Base-by-base conservation (phyloP, 1,284 basidiomycete genomes). In the Melampsora larici-populina region DNA sequence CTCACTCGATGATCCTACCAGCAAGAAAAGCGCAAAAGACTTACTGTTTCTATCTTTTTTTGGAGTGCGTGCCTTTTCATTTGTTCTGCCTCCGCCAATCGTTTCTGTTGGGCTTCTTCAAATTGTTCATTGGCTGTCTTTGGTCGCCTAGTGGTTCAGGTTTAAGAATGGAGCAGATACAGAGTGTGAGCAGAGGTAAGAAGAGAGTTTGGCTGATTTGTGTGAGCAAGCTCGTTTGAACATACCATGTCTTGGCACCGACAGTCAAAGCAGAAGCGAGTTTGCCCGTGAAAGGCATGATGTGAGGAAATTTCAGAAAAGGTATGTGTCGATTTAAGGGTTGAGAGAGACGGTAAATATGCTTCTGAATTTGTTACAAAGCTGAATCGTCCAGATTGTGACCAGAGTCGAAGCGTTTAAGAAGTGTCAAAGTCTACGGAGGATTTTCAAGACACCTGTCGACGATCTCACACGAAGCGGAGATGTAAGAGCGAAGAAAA, bases 181-280 rank as follows among this genome's bases (percentile, higher is more conserved):
- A 17, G 6, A 40, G 36, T 21, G 43, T 68, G 5, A 29, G 29
- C 29, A 18, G 7, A 69, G 40, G 24, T 4, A 26, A 43, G 29
- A 26, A 43, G 29, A 13, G 58, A 72, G 33, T 60, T 31, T 26
- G 36, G 13, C 4, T 31, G 26, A 46, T 64, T 21, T 26, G 49
- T 17, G 24, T 40, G 49, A 49, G 46, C 8, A 21, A 24, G n/a
- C 15, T n/a, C 21, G 8, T 65, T 40, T 29, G 31, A 21, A 62
- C 73, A 36, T 24, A 76, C 73, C 73, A 76, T 60, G 73, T 76
- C 66, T 76, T 76, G 58, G 73, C 66, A 15, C 73, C 73, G 36
- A 69, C 49, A 29, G 36, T 17, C 43, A 76, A 69, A 36, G 63
- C 36, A 21, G 73, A 75, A 18, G 72, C 49, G 18, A 66, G 17